Conservation (phyloP, 2,329 filamentous ascomycete genomes). For the Fusarium continuum region DNA sequence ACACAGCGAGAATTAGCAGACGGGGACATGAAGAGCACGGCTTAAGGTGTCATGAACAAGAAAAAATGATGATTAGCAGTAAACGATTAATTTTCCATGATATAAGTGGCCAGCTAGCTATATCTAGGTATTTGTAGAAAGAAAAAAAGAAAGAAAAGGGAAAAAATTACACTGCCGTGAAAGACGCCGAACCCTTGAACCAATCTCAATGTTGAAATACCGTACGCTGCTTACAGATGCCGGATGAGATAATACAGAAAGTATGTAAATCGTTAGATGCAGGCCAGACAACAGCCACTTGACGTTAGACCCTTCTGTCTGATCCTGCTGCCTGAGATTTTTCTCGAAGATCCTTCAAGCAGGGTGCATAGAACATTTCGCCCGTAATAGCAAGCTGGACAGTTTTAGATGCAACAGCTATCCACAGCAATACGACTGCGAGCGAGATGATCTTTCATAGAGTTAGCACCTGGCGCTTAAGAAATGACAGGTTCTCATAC, state of each 20-base stretch:
- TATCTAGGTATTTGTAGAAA: not conserved
- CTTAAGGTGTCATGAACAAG: no score
- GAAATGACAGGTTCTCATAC: slow-evolving; percentile 28
- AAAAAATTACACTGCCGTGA: not conserved
- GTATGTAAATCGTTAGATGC: no score
- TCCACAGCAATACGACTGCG: slow-evolving; percentile 54
- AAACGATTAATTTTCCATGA: no score
- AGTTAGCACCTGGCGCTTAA: slow-evolving; percentile 4
- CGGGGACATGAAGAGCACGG: not conserved
- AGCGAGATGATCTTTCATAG: slow-evolving; percentile 51
- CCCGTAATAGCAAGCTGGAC: slow-evolving; percentile 50
- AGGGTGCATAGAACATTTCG: slow-evolving; percentile 57
- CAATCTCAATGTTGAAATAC: not conserved
- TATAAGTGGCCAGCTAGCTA: not conserved
- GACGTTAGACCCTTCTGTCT: slow-evolving; percentile 46
- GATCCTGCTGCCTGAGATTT: slow-evolving; percentile 44
- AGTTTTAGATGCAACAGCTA: slow-evolving; percentile 53
- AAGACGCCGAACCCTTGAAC: not conserved
- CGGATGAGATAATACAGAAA: no score
- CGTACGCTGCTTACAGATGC: not conserved
- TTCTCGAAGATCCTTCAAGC: slow-evolving; percentile 50
- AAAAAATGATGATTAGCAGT: no score
- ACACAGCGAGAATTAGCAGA: no score
- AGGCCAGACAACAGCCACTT: not conserved
- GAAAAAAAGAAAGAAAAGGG: not conserved